phyloP scores from a whole-genome alignment of 2,329 filamentous ascomycete genomes.

The Clonostachys chloroleuca region DNA sequence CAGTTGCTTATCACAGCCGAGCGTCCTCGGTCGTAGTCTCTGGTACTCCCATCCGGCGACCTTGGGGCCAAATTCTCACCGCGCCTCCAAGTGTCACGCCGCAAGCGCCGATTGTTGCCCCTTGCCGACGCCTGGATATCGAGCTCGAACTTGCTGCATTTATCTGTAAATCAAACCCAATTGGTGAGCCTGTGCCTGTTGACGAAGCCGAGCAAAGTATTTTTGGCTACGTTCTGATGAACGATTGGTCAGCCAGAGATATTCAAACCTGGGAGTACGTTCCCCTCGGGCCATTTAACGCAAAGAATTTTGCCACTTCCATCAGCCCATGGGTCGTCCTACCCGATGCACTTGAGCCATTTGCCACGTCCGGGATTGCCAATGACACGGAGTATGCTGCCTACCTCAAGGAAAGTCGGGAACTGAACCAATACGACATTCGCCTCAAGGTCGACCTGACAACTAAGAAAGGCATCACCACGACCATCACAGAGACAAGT shows the following conservation, averaged over 20 bases:
- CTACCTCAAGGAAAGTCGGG: conserved; percentile 51
- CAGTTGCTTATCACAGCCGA: conserved; percentile 76
- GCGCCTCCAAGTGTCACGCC: conserved; percentile 36
- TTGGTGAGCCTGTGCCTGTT: conserved; percentile 63
- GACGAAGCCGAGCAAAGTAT: conserved; percentile 62
- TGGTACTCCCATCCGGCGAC: conserved; percentile 68
- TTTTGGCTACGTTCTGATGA: conserved; percentile 65
- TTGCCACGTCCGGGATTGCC: conserved; percentile 12
- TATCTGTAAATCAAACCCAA: conserved; percentile 58
- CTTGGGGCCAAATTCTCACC: conserved; percentile 66
- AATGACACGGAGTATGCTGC: conserved; percentile 25
- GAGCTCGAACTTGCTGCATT: conserved; percentile 78
- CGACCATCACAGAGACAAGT: conserved; percentile 6
- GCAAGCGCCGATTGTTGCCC: conserved; percentile 46
- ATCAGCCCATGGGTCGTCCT: conserved; percentile 62
- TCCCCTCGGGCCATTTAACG: conserved; percentile 58
- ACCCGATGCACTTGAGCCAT: conserved; percentile 45
- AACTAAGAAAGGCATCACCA: not conserved
- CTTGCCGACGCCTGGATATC: conserved; percentile 59
- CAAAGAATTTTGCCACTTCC: conserved; percentile 56
- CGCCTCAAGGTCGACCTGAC: conserved; percentile 22
- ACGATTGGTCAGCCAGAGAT: conserved; percentile 61
- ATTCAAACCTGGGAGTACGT: conserved; percentile 59
- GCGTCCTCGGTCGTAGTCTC: conserved; percentile 72
- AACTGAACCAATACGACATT: conserved; percentile 25